Evolutionary conservation across 2,329 filamentous ascomycete species (phyloP), one percentile per base, ranked within the genome.

Genomic region (Aureobasidium zeae): DNA sequence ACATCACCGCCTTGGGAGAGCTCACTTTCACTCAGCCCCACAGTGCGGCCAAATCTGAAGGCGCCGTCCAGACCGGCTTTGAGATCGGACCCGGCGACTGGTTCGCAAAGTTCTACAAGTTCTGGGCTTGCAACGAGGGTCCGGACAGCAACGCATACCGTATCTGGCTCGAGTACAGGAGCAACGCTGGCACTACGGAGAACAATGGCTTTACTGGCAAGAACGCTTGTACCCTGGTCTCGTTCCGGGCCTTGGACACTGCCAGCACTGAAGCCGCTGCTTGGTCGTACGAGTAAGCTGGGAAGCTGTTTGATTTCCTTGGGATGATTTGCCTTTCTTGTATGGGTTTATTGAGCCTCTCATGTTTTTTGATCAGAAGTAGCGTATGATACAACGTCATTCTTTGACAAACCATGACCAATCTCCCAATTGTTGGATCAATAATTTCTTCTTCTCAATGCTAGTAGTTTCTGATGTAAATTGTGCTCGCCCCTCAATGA

Each of bases 1-100:
- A 57, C 53, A 52, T 61, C 48, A 53, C 57, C 21, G 44, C 53
- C 11, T 29, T 47, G 26, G 59, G 59, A 29, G 44, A 48, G 3
- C 44, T 62, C 16, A 51, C 48, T 22, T 62, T 56, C 51, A 61
- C 58, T 6, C 32, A 38, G 17, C 49, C 57, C 4, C 54, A 58
- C 54, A 55, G 51, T 13, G 51, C 48, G 15, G 34, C 39, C 15
- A 47, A 52, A 13, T 58, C 58, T n/a, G 30, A 44, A 4, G 57
- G 51, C 32, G 49, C 56, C 20, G 48, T 52, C 24, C 37, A 37
- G n/a, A 41, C 36, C 22, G 57, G 57, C 17, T 60, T 56, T 54
- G 48, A 20, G 4, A 43, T 50, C 17, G 45, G 52, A 7, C 13
- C 39, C 2, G 26, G 21, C 10, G 22, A 10, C 29, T 33, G 34